Percentiles rank a stretch among this genome's conserved stretches.
Evolutionary conservation across 495 filamentous ascomycete species (phyloP).

Genomic region (Xylaria scruposa): DNA sequence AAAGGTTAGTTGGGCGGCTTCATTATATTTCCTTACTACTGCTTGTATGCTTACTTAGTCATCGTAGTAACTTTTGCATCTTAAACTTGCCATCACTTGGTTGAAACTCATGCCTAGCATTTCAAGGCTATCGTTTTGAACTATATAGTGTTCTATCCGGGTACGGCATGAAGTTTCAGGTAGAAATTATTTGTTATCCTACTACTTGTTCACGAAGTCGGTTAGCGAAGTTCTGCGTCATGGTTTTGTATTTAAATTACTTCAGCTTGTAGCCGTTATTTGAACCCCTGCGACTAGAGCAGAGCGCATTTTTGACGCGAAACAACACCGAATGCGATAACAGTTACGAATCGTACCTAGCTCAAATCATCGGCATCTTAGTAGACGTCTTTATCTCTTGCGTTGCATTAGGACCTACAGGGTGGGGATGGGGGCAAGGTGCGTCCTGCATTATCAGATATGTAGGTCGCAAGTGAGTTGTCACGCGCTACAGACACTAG

Average conservation of each 20-base stretch:
- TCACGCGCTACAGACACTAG: background rate
- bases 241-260: no score
- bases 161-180: background rate
- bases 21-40: background rate
- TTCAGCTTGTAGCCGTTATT: no score
- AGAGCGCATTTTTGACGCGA: no score
- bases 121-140: background rate
- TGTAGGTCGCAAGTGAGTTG: background rate
- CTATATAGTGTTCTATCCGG: background rate
- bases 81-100: background rate
- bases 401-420: background rate
- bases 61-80: background rate
- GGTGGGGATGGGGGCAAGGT: background rate
- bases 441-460: conserved; percentile 1
- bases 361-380: background rate
- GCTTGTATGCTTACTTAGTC: background rate
- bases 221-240: background rate
- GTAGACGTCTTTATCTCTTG: background rate
- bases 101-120: background rate
- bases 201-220: background rate
- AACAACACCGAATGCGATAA: no score
- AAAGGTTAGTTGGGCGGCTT: background rate
- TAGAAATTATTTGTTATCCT: background rate
- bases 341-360: background rate
- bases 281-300: no score